phyloP scores from a whole-genome alignment of 495 filamentous ascomycete genomes.

The Talaromyces adpressus region DNA sequence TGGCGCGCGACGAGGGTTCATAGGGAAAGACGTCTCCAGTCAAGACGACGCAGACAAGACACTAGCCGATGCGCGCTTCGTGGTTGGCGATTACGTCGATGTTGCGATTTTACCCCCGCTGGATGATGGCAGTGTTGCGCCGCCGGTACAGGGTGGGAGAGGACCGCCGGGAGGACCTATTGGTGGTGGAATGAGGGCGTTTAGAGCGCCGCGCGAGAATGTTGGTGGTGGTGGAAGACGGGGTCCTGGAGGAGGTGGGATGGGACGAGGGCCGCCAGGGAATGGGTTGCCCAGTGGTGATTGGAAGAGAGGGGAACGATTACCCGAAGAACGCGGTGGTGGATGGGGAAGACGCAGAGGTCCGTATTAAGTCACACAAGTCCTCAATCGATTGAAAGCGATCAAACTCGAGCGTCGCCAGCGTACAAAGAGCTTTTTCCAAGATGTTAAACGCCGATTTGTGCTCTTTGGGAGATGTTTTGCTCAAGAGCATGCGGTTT shows the following conservation, averaged over 20 bases:
- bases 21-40: conserved; percentile 22
- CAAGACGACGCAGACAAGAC: conserved; percentile 59
- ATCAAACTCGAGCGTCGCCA: neutral
- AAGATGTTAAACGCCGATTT: neutral
- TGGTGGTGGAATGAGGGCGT: conserved; percentile 38
- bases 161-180: conserved; percentile 15
- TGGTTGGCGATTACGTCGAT: conserved; percentile 82
- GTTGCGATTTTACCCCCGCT: conserved; percentile 73
- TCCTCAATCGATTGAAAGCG: neutral
- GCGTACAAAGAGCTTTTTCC: neutral
- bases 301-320: conserved; percentile 39
- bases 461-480: neutral
- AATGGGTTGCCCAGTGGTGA: conserved; percentile 26
- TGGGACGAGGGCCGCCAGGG: conserved; percentile 19
- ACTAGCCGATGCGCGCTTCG: conserved; percentile 66
- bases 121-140: conserved; percentile 65
- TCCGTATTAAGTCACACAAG: conserved; percentile 21
- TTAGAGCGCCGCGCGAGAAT: conserved; percentile 22
- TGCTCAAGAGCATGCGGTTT: neutral
- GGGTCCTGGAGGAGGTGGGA: conserved; percentile 26
- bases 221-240: conserved; percentile 20
- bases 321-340: conserved; percentile 29
- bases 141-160: conserved; percentile 34
- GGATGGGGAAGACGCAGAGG: conserved; percentile 36
- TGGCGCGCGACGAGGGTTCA: conserved; percentile 16